Conservation (phyloP, 2,329 filamentous ascomycete genomes). For the Nannizzia gypsea region DNA sequence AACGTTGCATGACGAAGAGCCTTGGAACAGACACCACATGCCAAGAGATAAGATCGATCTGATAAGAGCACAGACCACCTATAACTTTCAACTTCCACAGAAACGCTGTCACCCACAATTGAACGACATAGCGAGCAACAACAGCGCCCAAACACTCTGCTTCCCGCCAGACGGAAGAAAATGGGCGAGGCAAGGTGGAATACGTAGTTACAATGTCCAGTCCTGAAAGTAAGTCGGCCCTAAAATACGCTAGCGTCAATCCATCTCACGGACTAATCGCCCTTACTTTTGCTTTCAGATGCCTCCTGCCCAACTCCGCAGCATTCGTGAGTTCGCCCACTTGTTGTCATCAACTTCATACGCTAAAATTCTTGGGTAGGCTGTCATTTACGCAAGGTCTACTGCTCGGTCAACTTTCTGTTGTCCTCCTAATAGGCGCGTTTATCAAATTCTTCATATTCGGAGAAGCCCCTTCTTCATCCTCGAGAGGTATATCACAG, state of each 20-base stretch:
- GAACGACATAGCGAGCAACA: not conserved
- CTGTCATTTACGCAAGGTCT: conserved; percentile 90
- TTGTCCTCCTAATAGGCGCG: conserved; percentile 77
- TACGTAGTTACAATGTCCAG: conserved; percentile 13
- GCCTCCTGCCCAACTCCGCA: conserved; percentile 6
- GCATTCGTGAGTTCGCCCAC: conserved; percentile 9
- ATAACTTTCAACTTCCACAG: not conserved
- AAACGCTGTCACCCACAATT: not conserved
- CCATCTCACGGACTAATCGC: not conserved
- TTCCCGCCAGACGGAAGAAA: not conserved
- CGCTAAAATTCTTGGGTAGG: conserved; percentile 33
- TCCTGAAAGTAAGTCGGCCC: conserved; percentile 11
- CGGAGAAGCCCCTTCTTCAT: conserved; percentile 76
- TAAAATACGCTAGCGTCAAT: not conserved
- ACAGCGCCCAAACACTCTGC: not conserved
- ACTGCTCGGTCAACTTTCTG: conserved; percentile 81
- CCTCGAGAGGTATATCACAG: conserved; percentile 63
- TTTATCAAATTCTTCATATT: conserved; percentile 99
- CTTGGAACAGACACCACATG: not conserved
- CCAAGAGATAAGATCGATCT: conserved; percentile 16
- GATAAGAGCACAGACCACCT: conserved; percentile 11
- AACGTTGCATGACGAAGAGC: not conserved
- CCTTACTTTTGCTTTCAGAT: not conserved
- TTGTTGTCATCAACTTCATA: not conserved
- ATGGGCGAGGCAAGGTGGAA: not conserved